Percentiles rank a stretch among this genome's conserved stretches.
Evolutionary conservation across 164 flowering plant species (phyloP).

Genomic region (Chloranthus sessilifolius): DNA sequence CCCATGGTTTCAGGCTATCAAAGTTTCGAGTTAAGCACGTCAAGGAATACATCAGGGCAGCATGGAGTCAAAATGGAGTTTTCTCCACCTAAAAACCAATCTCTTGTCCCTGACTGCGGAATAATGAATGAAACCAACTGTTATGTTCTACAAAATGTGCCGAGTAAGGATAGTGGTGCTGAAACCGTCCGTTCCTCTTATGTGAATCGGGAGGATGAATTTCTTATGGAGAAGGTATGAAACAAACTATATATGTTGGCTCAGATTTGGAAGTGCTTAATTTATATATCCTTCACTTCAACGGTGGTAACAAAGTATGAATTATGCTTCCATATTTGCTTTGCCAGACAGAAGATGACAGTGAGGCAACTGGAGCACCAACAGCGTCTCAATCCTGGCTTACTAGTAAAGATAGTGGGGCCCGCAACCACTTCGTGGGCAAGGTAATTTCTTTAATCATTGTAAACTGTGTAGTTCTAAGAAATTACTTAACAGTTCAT

Average conservation of each 20-base stretch:
- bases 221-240: constrained; percentile 18
- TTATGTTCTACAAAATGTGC: constrained; percentile 11
- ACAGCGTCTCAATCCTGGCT: constrained; percentile 7
- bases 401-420: constrained; percentile 9
- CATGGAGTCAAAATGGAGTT: constrained; percentile 17
- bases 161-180: constrained; percentile 11
- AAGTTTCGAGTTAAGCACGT: constrained; percentile 27
- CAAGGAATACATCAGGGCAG: constrained; percentile 24
- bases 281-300: neutral
- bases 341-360: constrained; percentile 15
- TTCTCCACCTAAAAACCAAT: constrained; percentile 19
- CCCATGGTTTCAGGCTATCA: constrained; percentile 31
- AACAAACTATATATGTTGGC: neutral
- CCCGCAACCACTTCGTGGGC: constrained; percentile 19
- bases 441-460: constrained; percentile 42
- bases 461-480: too few species aligned
- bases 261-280: too few species aligned
- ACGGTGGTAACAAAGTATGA: neutral
- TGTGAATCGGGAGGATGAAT: constrained; percentile 17
- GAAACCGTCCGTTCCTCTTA: constrained; percentile 17
- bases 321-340: neutral
- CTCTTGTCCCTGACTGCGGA: constrained; percentile 18
- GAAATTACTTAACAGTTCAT: too few species aligned
- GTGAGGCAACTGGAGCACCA: constrained; percentile 12
- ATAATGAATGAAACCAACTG: constrained; percentile 15